These are phyloP conservation scores for Zygotorulaspora danielsina DNA, from an alignment of 805 yeast genomes.

Conservation along the genomic window DNA sequence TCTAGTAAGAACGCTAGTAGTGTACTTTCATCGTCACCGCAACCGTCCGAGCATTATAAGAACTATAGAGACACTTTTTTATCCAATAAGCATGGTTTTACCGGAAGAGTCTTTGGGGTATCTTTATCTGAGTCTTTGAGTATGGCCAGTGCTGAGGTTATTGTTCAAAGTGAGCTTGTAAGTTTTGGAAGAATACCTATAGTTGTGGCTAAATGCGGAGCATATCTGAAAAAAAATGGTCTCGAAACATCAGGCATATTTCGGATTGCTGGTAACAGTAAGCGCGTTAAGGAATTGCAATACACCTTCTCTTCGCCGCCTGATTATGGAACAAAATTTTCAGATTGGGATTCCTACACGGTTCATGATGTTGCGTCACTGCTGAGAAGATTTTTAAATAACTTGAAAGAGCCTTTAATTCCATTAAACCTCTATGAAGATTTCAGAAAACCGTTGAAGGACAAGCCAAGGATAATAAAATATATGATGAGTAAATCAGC, in stretches of 20 bases:
- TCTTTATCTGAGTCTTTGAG: slow-evolving; percentile 65
- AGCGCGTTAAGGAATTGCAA: slow-evolving; percentile 83
- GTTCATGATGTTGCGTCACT: slow-evolving; percentile 96
- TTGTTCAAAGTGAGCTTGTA: slow-evolving; percentile 53
- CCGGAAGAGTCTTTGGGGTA: slow-evolving; percentile 68
- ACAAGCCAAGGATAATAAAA: slow-evolving; percentile 58
- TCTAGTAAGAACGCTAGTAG: slow-evolving; percentile 1
- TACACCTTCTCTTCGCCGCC: slow-evolving; percentile 82
- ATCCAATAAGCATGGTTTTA: slow-evolving; percentile 36
- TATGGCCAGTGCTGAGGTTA: slow-evolving; percentile 65
- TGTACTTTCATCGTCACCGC: slow-evolving; percentile 5
- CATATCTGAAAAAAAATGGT: slow-evolving; percentile 72
- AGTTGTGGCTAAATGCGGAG: slow-evolving; percentile 94
- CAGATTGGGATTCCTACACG: slow-evolving; percentile 84
- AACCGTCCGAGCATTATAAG: slow-evolving; percentile 23
- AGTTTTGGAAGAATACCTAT: slow-evolving; percentile 88
- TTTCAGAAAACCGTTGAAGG: slow-evolving; percentile 73
- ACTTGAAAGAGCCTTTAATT: slow-evolving; percentile 87
- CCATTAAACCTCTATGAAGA: slow-evolving; percentile 72
- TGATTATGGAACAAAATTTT: slow-evolving; percentile 74
- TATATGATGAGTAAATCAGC: slow-evolving; percentile 50
- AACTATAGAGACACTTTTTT: slow-evolving; percentile 39
- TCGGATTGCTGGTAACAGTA: slow-evolving; percentile 86
- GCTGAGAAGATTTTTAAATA: slow-evolving; percentile 77
- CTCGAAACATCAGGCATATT: slow-evolving; percentile 85